Evolutionary conservation across 768 basidiomycete species (phyloP).

Genomic region (Suillus lakei): DNA sequence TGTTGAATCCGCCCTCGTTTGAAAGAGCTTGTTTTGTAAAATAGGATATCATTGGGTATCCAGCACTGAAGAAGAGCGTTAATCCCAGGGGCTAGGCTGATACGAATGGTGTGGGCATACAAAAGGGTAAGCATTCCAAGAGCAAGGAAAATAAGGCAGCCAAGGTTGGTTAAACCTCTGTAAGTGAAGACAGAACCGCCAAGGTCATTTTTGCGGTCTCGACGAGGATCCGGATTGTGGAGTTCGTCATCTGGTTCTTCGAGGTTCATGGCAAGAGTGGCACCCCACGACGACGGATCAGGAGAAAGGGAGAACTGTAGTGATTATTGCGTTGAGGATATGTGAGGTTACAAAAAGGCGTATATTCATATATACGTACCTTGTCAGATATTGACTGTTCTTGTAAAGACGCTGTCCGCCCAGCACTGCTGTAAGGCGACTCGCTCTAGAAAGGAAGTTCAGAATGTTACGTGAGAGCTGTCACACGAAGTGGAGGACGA

Average conservation of each 20-base stretch:
- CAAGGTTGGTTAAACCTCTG: constrained; percentile 73
- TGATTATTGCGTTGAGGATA: background rate
- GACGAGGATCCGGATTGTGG: constrained; percentile 73
- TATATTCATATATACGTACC: constrained; percentile 34
- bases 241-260: constrained; percentile 70
- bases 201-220: constrained; percentile 59
- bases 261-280: constrained; percentile 60
- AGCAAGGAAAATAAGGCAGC: constrained; percentile 64
- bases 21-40: constrained; percentile 51
- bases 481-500: constrained; percentile 17
- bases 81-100: constrained; percentile 2
- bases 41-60: constrained; percentile 66
- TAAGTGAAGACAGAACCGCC: constrained; percentile 65
- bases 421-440: constrained; percentile 44
- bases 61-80: constrained; percentile 47
- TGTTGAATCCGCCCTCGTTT: constrained; percentile 65
- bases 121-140: constrained; percentile 61
- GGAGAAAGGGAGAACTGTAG: constrained; percentile 73
- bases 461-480: background rate
- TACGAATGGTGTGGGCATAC: constrained; percentile 41
- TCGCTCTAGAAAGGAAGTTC: constrained; percentile 36
- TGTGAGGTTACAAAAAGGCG: background rate
- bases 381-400: constrained; percentile 62
- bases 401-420: constrained; percentile 32
- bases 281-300: constrained; percentile 75